phyloP scores from a whole-genome alignment of 2,329 filamentous ascomycete genomes.

The Emericellopsis atlantica region DNA sequence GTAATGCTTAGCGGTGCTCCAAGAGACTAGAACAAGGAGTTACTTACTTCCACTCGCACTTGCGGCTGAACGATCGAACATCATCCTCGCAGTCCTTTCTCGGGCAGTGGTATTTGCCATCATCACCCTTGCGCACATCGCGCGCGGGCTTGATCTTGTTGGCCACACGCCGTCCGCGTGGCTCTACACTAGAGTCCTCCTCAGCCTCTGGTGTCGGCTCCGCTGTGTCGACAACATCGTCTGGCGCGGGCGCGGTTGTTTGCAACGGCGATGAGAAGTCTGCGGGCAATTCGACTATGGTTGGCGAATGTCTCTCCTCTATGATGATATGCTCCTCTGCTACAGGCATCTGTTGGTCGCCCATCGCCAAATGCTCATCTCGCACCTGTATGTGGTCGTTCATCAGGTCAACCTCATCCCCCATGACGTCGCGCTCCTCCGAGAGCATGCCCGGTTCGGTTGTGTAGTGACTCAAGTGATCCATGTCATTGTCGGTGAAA shows the following conservation, averaged over 20 bases:
- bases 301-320: no score
- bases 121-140: conserved; percentile 45
- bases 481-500: conserved; percentile 28
- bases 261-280: conserved; percentile 21
- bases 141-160: conserved; percentile 47
- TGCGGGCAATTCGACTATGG: not conserved
- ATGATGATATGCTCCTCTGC: no score
- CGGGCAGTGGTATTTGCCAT: conserved; percentile 69
- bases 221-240: not conserved
- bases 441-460: conserved; percentile 22
- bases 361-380: conserved; percentile 27
- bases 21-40: conserved; percentile 1
- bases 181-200: not conserved
- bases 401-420: conserved; percentile 20
- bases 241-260: not conserved
- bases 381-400: conserved; percentile 23
- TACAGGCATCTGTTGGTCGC: conserved; percentile 1
- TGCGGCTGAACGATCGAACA: conserved; percentile 57
- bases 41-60: conserved; percentile 89
- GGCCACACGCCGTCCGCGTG: conserved; percentile 23
- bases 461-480: conserved; percentile 29
- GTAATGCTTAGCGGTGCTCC: conserved; percentile 9
- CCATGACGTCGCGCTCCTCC: conserved; percentile 22
- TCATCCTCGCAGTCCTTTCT: conserved; percentile 56
- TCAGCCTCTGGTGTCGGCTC: not conserved